Evolutionary conservation across 129 eudicot species (phyloP), one percentile per base, ranked within the genome.

Genomic region (Centrapalus pauciflorus): DNA sequence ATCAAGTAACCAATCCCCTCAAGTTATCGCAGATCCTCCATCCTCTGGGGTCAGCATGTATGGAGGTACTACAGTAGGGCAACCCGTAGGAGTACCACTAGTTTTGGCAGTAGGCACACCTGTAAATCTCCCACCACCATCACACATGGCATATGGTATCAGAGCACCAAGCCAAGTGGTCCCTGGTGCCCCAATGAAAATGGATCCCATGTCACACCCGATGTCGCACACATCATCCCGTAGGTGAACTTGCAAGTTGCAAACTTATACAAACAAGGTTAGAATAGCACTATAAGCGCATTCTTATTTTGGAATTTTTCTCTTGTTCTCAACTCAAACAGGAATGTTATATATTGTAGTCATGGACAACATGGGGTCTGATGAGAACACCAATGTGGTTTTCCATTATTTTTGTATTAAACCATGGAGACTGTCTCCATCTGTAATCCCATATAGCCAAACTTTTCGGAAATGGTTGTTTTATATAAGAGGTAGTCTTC

Each of bases 151-250:
- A 51, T 73, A 64, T 16, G 34, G 68, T 59, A 45, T 60, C 62
- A 25, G 48, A 58, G 49, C 76, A 58, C 76, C 60, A 6, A 91
- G 88, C 21, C 67, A 75, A 7, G 73, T 88, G 54, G 89, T 82
- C 45, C 79, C 85, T 0, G 86, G 88, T 67, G 81, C 88, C 66
- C 78, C 84, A 6, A 30, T 81, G 76, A 72, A 67, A 69, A 68
- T 79, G 87, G 83, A 57, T 34, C 82, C 78, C 26, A 64, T 83
- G 80, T 21, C 80, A 23, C 82, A 81, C 46, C 80, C 84, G 0
- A 74, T 80, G 82, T 79, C 79, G 4, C 82, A 82, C 67, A 33
- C 85, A 45, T 73, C 90, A 51, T 70, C 77, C 8, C 84, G 62
- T 77, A 81, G 82, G 87, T 86, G 84, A 80, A 38, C 41, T 45